These are phyloP conservation scores for Rosa persica DNA, from an alignment of 306 rosid species.

Conservation along the genomic window DNA sequence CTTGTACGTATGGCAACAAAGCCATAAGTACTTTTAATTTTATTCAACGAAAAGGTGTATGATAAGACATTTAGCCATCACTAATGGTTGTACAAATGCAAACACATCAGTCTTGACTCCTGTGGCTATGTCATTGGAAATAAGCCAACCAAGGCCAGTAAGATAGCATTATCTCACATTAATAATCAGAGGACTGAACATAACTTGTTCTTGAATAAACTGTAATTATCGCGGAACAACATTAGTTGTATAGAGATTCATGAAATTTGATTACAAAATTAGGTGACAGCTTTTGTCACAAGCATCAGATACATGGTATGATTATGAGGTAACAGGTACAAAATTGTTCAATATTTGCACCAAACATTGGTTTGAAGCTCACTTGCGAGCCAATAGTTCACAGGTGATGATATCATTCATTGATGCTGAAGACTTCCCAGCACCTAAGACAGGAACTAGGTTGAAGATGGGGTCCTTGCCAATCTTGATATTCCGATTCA, in stretches of 20 bases:
- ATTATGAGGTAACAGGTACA: not conserved
- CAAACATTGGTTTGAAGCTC: not conserved
- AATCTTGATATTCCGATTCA: constrained; percentile 32
- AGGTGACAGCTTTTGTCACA: not conserved
- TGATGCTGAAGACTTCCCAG: constrained; percentile 61
- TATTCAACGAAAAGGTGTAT: not conserved
- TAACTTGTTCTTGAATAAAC: not conserved
- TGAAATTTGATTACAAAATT: not conserved
- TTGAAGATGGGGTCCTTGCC: constrained; percentile 68
- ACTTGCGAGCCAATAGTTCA: constrained; percentile 69
- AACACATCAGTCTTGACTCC: constrained; percentile 1
- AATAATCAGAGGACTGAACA: not conserved
- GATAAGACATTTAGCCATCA: constrained; percentile 19
- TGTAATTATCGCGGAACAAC: not conserved
- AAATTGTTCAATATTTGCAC: not conserved
- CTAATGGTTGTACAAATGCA: constrained; percentile 6
- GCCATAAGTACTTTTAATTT: not conserved
- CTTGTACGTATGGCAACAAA: not conserved
- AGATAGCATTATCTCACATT: not conserved
- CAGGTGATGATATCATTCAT: constrained; percentile 70
- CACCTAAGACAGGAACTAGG: constrained; percentile 81
- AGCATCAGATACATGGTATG: not conserved
- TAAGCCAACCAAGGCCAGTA: not conserved
- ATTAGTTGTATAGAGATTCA: not conserved
- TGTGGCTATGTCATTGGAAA: not conserved